phyloP scores from a whole-genome alignment of 208 protist species.

The Wallacemonas sp. region DNA sequence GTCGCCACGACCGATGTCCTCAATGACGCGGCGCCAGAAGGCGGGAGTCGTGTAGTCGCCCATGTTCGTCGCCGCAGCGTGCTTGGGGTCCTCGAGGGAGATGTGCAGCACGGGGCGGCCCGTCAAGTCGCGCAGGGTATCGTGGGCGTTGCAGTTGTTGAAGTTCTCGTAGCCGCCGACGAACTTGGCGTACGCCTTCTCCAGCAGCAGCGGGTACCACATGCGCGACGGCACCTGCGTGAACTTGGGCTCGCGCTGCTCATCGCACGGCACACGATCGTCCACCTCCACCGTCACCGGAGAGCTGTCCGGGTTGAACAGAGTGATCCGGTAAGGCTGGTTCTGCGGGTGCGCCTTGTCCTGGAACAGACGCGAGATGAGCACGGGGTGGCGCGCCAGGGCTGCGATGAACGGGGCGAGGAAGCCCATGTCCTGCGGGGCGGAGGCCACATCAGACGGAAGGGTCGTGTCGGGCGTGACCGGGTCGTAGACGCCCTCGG shows the following conservation, averaged over 20 bases:
- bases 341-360: constrained; percentile 59
- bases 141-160: constrained; percentile 76
- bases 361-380: constrained; percentile 71
- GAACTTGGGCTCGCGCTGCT: constrained; percentile 70
- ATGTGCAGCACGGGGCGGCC: constrained; percentile 80
- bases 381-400: constrained; percentile 49
- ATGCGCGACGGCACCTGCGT: constrained; percentile 59
- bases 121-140: constrained; percentile 82
- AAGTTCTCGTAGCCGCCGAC: constrained; percentile 80
- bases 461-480: constrained; percentile 52
- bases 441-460: constrained; percentile 55
- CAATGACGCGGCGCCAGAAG: constrained; percentile 67
- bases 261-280: constrained; percentile 74
- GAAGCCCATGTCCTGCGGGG: constrained; percentile 50
- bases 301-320: constrained; percentile 76
- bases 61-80: constrained; percentile 64
- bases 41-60: constrained; percentile 60
- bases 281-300: constrained; percentile 70
- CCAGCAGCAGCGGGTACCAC: constrained; percentile 83
- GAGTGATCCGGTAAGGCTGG: constrained; percentile 69
- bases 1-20: constrained; percentile 63
- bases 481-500: constrained; percentile 58
- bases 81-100: constrained; percentile 73
- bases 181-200: constrained; percentile 93
- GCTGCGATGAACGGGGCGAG: constrained; percentile 79